Evolutionary conservation across 1,284 basidiomycete species (phyloP).

Genomic region (Hypsizygus ulmarius): DNA sequence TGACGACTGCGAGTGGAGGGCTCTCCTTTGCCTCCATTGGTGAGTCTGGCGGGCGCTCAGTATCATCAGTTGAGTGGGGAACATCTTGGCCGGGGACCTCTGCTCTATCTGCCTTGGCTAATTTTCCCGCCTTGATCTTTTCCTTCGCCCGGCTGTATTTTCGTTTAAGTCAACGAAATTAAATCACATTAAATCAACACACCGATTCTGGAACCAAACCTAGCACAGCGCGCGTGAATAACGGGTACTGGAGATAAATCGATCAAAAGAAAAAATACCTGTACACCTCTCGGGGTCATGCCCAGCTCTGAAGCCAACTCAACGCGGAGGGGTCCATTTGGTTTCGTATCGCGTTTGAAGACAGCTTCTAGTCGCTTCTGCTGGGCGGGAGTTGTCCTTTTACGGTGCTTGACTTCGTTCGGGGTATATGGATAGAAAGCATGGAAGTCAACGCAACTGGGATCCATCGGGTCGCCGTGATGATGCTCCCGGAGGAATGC

Average conservation of each 20-base stretch:
- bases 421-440: constrained; percentile 83
- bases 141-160: constrained; percentile 73
- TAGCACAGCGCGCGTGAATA: constrained; percentile 29
- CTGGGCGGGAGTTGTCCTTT: constrained; percentile 80
- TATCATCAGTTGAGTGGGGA: constrained; percentile 17
- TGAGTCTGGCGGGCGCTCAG: constrained; percentile 14
- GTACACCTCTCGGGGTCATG: constrained; percentile 91
- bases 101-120: constrained; percentile 19
- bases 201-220: constrained; percentile 94
- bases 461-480: constrained; percentile 46
- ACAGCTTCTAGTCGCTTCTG: constrained; percentile 83
- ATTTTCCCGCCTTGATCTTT: constrained; percentile 54
- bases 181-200: constrained; percentile 21
- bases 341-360: constrained; percentile 86
- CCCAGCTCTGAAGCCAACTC: constrained; percentile 77
- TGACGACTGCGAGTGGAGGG: not conserved
- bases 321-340: constrained; percentile 78
- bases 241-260: constrained; percentile 15
- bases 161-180: constrained; percentile 8
- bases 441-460: constrained; percentile 57
- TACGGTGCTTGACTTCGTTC: constrained; percentile 88
- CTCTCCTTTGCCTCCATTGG: constrained; percentile 19
- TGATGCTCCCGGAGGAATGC: not conserved
- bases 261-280: constrained; percentile 54
- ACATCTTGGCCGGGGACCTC: constrained; percentile 15